Evolutionary conservation across 257 asterid species (phyloP).

Genomic region (Ophiorrhiza pumila): DNA sequence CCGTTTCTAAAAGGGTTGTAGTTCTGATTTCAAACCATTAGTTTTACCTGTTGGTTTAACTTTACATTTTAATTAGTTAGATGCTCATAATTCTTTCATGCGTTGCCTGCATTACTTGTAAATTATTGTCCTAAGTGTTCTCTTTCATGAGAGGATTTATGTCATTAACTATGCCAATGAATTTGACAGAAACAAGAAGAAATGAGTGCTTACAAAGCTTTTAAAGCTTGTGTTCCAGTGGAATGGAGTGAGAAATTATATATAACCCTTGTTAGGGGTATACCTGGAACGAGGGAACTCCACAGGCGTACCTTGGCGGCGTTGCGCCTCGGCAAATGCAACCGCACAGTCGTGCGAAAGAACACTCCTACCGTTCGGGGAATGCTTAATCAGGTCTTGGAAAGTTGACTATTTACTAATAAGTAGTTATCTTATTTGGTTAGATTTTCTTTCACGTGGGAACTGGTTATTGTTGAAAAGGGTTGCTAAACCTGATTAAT

Average conservation of each 20-base stretch:
- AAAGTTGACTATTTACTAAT: neutral
- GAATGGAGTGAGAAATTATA: slow-evolving; percentile 90
- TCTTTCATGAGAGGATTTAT: neutral
- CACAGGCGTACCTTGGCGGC: slow-evolving; percentile 97
- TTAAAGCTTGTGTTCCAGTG: slow-evolving; percentile 70
- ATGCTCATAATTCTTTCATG: neutral
- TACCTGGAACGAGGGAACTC: slow-evolving; percentile 88
- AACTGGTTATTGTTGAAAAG: neutral
- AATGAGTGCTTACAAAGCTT: slow-evolving; percentile 88
- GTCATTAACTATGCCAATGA: neutral
- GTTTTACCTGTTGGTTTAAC: neutral
- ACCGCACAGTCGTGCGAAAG: slow-evolving; percentile 79
- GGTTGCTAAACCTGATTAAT: neutral
- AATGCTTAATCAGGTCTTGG: slow-evolving; percentile 84
- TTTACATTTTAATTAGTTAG: neutral
- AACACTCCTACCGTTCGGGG: slow-evolving; percentile 88
- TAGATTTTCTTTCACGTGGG: neutral
- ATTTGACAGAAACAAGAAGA: slow-evolving; percentile 6
- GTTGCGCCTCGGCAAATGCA: slow-evolving; percentile 75
- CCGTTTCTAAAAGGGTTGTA: neutral
- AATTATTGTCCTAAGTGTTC: neutral
- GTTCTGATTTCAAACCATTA: neutral
- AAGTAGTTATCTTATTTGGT: neutral
- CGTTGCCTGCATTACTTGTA: neutral
- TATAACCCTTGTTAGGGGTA: slow-evolving; percentile 92